Evolutionary conservation across 192 early-diverging fungal genomes (phyloP).

Genomic region (Backusella circina): DNA sequence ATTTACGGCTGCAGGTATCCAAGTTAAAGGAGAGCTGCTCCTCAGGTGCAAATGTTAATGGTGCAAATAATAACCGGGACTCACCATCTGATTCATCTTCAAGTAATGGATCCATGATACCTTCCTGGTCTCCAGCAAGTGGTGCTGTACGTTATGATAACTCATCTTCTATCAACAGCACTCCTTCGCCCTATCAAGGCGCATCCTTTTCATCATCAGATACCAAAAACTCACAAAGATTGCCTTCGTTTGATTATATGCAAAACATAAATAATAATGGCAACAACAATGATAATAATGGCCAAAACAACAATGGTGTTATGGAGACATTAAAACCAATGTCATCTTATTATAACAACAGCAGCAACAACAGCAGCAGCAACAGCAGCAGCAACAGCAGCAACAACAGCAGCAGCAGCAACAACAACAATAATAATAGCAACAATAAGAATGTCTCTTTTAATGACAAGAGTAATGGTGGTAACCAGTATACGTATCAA

Average conservation of each 20-base stretch:
- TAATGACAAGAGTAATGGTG: not conserved
- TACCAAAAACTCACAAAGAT: not conserved
- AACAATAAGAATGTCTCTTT: not conserved
- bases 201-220: not conserved
- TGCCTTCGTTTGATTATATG: not conserved
- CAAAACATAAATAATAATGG: not conserved
- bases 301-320: not conserved
- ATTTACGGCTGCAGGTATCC: constrained; percentile 4
- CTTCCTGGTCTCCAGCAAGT: not conserved
- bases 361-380: not conserved
- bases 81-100: not conserved
- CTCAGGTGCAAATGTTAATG: not conserved
- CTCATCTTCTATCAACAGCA: not conserved
- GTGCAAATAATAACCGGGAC: not conserved
- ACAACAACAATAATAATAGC: not conserved
- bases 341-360: not conserved
- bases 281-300: not conserved
- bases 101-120: not conserved
- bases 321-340: not conserved
- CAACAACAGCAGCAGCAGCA: not conserved
- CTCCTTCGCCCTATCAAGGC: not conserved
- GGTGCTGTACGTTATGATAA: not conserved
- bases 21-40: not conserved
- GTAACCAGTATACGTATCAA: not conserved
- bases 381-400: not conserved